These are phyloP conservation scores for Chlorella sp. DNA, from an alignment of 139 green algal species.

Conservation along the genomic window DNA sequence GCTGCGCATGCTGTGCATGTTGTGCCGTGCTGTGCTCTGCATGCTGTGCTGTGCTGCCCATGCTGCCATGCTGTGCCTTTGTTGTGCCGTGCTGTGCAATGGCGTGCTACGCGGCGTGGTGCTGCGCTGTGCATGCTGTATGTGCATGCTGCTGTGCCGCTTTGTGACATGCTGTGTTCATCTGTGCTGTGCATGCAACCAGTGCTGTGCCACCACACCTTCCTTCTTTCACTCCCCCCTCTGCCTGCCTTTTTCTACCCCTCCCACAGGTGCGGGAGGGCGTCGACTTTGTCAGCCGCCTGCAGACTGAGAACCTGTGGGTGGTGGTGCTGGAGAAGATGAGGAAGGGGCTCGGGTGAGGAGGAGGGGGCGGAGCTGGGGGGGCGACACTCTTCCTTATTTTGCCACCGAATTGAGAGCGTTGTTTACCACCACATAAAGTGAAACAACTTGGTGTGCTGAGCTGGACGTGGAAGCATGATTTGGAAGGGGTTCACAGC, in stretches of 20 bases:
- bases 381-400: too few relatives aligned
- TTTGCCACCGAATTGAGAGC: too few relatives aligned
- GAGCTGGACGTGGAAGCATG: too few relatives aligned
- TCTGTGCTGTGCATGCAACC: too few relatives aligned
- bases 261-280: slow-evolving; percentile 65
- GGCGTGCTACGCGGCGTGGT: too few relatives aligned
- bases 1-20: neutral
- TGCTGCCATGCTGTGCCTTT: neutral
- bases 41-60: neutral
- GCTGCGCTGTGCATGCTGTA: too few relatives aligned
- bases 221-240: neutral
- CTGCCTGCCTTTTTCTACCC: neutral
- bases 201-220: neutral
- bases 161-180: too few relatives aligned
- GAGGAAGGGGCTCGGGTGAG: slow-evolving; percentile 80
- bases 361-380: neutral
- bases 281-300: slow-evolving; percentile 83
- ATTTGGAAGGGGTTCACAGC: too few relatives aligned
- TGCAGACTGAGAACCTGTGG: slow-evolving; percentile 94
- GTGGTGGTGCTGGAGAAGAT: slow-evolving; percentile 90
- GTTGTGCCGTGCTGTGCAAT: too few relatives aligned
- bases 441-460: too few relatives aligned
- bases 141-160: too few relatives aligned
- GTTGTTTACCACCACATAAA: too few relatives aligned
- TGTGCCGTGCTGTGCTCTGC: neutral